Percentiles rank a stretch among this genome's conserved stretches.
These are phyloP conservation scores for Chrysanthemum lavandulifolium DNA, from an alignment of 129 eudicot genomes.

Conservation along the genomic window DNA sequence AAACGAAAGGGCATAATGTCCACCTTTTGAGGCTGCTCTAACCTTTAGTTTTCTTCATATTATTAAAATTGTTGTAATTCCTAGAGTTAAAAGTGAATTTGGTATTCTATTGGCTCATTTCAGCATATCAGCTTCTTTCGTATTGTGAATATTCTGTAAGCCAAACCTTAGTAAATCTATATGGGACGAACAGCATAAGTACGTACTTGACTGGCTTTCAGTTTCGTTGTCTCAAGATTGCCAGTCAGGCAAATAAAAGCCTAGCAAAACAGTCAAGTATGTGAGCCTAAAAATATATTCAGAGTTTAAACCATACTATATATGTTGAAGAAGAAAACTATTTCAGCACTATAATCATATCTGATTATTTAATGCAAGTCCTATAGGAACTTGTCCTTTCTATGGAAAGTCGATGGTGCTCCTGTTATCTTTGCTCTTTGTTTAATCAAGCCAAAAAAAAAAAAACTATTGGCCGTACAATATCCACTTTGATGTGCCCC, in stretches of 20 bases:
- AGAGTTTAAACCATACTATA: background rate
- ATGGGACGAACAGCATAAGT: background rate
- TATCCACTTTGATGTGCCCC: slow-evolving; percentile 25
- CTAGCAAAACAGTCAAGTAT: slow-evolving; percentile 1
- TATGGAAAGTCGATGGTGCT: slow-evolving; percentile 7
- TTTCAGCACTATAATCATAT: background rate
- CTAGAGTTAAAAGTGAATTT: background rate
- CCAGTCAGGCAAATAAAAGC: background rate
- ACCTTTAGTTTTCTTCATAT: background rate
- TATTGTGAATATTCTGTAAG: slow-evolving; percentile 1
- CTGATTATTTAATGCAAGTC: slow-evolving; percentile 3
- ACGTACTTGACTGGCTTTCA: too few species aligned
- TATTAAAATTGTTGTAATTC: background rate
- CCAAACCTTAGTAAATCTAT: slow-evolving; percentile 3
- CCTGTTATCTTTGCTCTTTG: slow-evolving; percentile 10
- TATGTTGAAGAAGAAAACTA: too few species aligned
- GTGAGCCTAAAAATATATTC: background rate
- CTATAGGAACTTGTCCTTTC: slow-evolving; percentile 2
- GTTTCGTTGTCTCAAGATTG: slow-evolving; percentile 2
- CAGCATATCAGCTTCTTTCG: background rate
- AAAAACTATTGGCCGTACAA: slow-evolving; percentile 22
- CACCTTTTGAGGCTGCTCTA: slow-evolving; percentile 15
- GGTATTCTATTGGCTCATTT: background rate
- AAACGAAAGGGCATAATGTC: slow-evolving; percentile 12
- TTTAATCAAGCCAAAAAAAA: slow-evolving; percentile 16